Percentiles rank a stretch among this genome's conserved stretches.
Evolutionary conservation across 352 stramenopile species (phyloP).

Genomic region (Globisporangium lucens): DNA sequence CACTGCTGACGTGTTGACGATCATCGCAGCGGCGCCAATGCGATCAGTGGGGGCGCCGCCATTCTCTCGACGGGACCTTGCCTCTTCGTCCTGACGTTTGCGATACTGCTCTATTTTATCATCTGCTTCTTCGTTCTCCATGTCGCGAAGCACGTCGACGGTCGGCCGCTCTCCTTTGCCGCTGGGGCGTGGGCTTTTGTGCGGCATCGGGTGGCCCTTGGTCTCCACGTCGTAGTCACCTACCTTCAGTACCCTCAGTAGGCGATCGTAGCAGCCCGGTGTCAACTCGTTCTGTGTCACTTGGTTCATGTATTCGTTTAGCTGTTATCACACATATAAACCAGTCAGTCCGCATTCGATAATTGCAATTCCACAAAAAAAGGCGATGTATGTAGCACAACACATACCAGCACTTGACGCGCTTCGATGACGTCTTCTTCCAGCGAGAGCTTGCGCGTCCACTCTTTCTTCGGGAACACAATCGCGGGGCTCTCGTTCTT

Average conservation of each 20-base stretch:
- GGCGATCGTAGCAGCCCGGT: slow-evolving; percentile 32
- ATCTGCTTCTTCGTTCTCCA: slow-evolving; percentile 16
- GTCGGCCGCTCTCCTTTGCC: slow-evolving; percentile 19
- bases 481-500: slow-evolving; percentile 14
- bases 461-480: slow-evolving; percentile 51
- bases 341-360: background rate
- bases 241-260: slow-evolving; percentile 60
- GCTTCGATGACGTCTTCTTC: slow-evolving; percentile 57
- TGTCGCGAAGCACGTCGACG: slow-evolving; percentile 23
- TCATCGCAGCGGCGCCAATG: slow-evolving; percentile 18
- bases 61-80: background rate
- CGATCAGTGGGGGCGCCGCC: slow-evolving; percentile 5
- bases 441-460: slow-evolving; percentile 51
- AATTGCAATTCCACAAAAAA: background rate
- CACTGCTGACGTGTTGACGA: slow-evolving; percentile 13
- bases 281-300: slow-evolving; percentile 42
- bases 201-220: slow-evolving; percentile 8
- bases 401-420: slow-evolving; percentile 60
- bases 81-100: slow-evolving; percentile 10
- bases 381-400: background rate
- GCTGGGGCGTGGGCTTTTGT: slow-evolving; percentile 1
- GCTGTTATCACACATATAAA: slow-evolving; percentile 19
- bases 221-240: slow-evolving; percentile 42
- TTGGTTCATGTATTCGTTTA: slow-evolving; percentile 75
- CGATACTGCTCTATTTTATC: slow-evolving; percentile 1